Base-by-base conservation (phyloP, 2,329 filamentous ascomycete species). In the Macrophomina tecta region DNA sequence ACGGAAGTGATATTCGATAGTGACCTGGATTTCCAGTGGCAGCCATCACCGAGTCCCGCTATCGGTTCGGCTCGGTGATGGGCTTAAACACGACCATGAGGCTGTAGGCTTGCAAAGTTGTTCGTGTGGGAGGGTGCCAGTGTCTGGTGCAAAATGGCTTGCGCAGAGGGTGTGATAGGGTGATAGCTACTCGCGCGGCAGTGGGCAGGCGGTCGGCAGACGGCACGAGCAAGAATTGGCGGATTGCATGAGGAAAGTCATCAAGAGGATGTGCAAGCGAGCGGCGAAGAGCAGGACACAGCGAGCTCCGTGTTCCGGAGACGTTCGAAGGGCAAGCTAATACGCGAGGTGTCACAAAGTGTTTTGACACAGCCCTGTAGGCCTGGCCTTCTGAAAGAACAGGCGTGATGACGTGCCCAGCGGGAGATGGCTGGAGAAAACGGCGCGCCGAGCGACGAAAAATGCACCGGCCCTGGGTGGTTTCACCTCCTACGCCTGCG, bases 321-420 rank as follows among this genome's bases (percentile, higher is more conserved):
- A 23, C 55, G 55, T 60, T 38, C 32, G 52, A 55, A 55, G 52
- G 42, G 42, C 30, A 36, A 36, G 56, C 58, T 62, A 23, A 16
- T 48, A 62, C 58, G 58, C 58, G 58, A 62, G 32, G 58, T 49
- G 58, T 62, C 45, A 49, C 45, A 36, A 38, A 38, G 58, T 38
- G 58, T 62, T 62, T 62, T 62, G 58, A 62, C 58, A 62, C 58
- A 62, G 58, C 58, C 58, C 18, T 62, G 58, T 48, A 49, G 45
- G 45, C 45, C 45, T 49, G n/a, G 49, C 16, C 12, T 36, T 16
- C 58, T 38, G 58, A 49, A 62, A 51, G 45, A 49, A 62, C 40
- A 62, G 58, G 30, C 58, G 45, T 12, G 58, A 49, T 62, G 58
- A 49, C 45, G 58, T 62, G 58, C 58, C 56, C 9, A 32, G 8